Conservation (phyloP, 257 asterid species). For the Solanum chiquidenum region DNA sequence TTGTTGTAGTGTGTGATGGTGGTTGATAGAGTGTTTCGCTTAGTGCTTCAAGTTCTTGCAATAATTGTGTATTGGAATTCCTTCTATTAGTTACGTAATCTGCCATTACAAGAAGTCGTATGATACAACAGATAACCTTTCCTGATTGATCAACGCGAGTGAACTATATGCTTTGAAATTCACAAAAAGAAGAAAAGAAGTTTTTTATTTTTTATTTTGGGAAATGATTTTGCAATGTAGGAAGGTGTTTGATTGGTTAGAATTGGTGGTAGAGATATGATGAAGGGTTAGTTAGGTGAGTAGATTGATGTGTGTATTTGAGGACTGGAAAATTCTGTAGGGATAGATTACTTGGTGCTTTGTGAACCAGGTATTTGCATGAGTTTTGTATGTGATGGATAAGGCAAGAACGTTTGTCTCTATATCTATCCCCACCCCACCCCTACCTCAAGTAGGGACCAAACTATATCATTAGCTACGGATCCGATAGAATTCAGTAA, state of each 20-base stretch:
- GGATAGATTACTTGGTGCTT: constrained; percentile 20
- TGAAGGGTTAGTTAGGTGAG: not conserved
- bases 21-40: constrained; percentile 52
- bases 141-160: not conserved
- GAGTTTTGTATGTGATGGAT: constrained; percentile 47
- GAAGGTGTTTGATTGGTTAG: not conserved
- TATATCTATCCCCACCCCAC: not conserved
- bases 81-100: constrained; percentile 12
- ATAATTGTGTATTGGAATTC: constrained; percentile 52
- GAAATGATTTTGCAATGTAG: not conserved
- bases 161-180: not conserved
- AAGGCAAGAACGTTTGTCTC: constrained; percentile 30
- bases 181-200: not conserved
- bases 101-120: not conserved
- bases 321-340: constrained; percentile 17
- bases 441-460: not conserved
- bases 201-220: not conserved
- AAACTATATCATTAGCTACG: not conserved
- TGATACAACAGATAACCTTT: not conserved
- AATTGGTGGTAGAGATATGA: not conserved
- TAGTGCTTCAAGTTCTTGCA: constrained; percentile 73
- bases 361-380: constrained; percentile 48
- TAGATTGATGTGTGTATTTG: constrained; percentile 7
- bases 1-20: constrained; percentile 24
- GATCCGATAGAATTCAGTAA: not conserved